Evolutionary conservation across 345 rosid genomes (phyloP).

Genomic region (Citrus inodora): DNA sequence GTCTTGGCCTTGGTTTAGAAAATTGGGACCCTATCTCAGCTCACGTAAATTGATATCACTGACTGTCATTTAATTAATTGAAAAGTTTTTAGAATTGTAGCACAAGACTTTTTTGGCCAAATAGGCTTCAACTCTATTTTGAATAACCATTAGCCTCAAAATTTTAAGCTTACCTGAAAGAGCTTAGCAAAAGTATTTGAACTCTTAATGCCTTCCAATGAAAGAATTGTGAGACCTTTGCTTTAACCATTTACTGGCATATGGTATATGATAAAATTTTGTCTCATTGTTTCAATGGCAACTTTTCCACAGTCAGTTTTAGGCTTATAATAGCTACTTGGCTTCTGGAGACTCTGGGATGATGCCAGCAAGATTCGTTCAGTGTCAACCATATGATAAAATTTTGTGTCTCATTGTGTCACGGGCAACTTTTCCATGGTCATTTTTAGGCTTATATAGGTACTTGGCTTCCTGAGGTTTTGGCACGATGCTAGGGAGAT

Average conservation of each 20-base stretch:
- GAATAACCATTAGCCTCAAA: not conserved
- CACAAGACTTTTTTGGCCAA: not conserved
- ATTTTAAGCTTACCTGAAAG: not conserved
- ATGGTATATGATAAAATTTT: not conserved
- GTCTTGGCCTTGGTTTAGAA: not conserved
- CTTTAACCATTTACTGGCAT: not conserved
- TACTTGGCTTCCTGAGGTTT: not conserved
- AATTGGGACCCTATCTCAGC: not conserved
- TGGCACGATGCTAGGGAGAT: not conserved
- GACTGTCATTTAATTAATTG: not conserved
- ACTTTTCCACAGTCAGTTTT: not conserved
- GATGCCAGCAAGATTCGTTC: too few species aligned
- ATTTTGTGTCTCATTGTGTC: too few species aligned
- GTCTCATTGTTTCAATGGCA: not conserved
- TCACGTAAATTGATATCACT: not conserved
- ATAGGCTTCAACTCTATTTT: not conserved
- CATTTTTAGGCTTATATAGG: too few species aligned
- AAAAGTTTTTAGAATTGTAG: not conserved
- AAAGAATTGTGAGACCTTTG: not conserved
- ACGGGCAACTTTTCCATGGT: too few species aligned
- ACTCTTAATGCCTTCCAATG: not conserved
- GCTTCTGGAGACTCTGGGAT: too few species aligned
- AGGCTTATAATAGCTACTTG: too few species aligned
- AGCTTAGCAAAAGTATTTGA: not conserved
- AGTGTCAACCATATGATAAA: too few species aligned